phyloP scores from a whole-genome alignment of 768 basidiomycete genomes.

The Phanerochaete sordida region DNA sequence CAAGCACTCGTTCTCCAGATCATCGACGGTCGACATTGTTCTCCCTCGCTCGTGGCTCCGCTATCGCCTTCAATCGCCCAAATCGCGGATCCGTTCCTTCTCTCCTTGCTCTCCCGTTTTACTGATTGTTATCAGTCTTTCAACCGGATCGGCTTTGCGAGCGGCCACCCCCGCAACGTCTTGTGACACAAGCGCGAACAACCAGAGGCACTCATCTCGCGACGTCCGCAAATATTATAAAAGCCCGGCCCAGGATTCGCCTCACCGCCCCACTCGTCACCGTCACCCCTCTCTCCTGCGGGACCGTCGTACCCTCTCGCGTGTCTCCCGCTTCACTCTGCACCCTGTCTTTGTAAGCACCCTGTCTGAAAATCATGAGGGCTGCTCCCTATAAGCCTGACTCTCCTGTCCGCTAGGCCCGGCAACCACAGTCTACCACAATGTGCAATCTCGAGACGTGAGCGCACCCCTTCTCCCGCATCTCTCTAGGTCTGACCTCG shows the following conservation, averaged over 20 bases:
- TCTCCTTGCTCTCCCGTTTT: slow-evolving; percentile 4
- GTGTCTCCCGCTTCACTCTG: neutral
- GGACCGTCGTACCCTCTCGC: slow-evolving; percentile 6
- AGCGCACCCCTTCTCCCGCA: slow-evolving; percentile 16
- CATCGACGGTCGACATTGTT: neutral
- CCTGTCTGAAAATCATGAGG: slow-evolving; percentile 12
- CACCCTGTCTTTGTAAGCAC: slow-evolving; percentile 4
- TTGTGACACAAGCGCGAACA: slow-evolving; percentile 18
- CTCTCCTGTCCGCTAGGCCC: slow-evolving; percentile 10
- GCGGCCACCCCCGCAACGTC: slow-evolving; percentile 17
- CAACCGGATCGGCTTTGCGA: slow-evolving; percentile 17
- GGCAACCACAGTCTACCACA: slow-evolving; percentile 5
- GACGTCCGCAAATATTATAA: slow-evolving; percentile 16
- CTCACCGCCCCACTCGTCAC: slow-evolving; percentile 13
- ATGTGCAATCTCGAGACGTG: slow-evolving; percentile 41
- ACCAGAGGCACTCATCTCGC: neutral
- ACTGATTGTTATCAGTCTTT: slow-evolving; percentile 25
- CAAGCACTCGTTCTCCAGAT: neutral
- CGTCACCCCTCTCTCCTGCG: slow-evolving; percentile 13
- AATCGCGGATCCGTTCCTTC: slow-evolving; percentile 11
- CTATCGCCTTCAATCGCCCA: slow-evolving; percentile 11
- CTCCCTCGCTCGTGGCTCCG: slow-evolving; percentile 6
- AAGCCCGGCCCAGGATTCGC: slow-evolving; percentile 23
- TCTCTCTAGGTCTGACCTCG: slow-evolving; percentile 7
- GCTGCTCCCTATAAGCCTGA: neutral